Evolutionary conservation across 371 early-diverging fungal species (phyloP), one percentile per base, ranked within the genome.

Genomic region (Lichtheimia corymbifera): DNA sequence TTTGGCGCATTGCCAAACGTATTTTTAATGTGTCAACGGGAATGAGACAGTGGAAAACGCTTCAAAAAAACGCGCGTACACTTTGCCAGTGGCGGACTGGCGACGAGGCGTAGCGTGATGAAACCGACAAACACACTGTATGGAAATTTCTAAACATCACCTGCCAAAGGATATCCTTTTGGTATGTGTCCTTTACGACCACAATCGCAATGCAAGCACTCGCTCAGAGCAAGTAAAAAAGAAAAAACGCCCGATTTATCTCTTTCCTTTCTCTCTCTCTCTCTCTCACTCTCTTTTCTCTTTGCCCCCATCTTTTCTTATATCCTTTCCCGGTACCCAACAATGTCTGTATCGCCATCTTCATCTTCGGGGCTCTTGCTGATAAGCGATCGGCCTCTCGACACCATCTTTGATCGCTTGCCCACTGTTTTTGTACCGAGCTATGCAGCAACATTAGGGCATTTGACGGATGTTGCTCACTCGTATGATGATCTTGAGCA

Each of bases 381-480:
- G n/a, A 11, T 43, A 24, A 20, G 43, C n/a, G 45, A 56, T 56
- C 45, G 57, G 11, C 57, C 43, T 24, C 43, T 56, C 45, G 57
- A 56, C 45, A 24, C 45, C 20, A 15, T 56, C 5, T 45, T 56
- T 24, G 22, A 24, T 24, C 57, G 25, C 15, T 27, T 56, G 17
- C 27, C 43, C 2, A 28, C 57, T 22, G 57, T 56, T 15, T 45
- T 44, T 56, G 57, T 56, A 22, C 57, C 57, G 25, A 44, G 45
- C 27, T 44, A 56, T 44, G 57, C 43, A 18, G 43, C 57, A 11
- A 56, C 45, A 9, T 28, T 56, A 27, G 57, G 45, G 3, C 57
- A 56, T 7, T 17, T 56, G 42, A 41, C 57, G 18, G 57, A 56
- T 20, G 28, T 45, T 27, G 45, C 57, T n/a, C 25, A 24, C 14